phyloP scores from a whole-genome alignment of 768 basidiomycete genomes.

The Pholiota microspora region DNA sequence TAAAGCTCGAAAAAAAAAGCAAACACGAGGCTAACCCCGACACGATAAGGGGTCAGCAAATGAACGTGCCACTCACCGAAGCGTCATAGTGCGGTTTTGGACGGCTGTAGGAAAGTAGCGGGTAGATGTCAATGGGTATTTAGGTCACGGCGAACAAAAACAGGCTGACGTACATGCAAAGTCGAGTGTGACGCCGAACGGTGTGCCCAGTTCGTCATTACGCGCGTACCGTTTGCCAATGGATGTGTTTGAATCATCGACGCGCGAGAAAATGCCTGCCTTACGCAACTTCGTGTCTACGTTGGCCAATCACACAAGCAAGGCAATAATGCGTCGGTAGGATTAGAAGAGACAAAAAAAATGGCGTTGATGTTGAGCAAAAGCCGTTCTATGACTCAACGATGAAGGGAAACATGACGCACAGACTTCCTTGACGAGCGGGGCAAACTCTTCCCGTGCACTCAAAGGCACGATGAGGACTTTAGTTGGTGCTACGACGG shows the following conservation, averaged over 20 bases:
- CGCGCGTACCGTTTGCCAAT: slow-evolving; percentile 97
- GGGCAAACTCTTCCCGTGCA: slow-evolving; percentile 78
- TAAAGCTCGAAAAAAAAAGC: not conserved
- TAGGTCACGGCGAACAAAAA: not conserved
- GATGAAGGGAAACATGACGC: slow-evolving; percentile 35
- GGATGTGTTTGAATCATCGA: slow-evolving; percentile 92
- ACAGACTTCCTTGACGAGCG: slow-evolving; percentile 89
- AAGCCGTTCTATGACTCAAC: slow-evolving; percentile 6
- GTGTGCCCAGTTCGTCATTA: slow-evolving; percentile 98
- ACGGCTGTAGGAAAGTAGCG: slow-evolving; percentile 52
- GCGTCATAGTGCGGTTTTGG: slow-evolving; percentile 90
- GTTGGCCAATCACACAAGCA: not conserved
- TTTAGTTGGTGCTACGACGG: slow-evolving; percentile 92
- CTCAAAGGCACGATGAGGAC: slow-evolving; percentile 95
- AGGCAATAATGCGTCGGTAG: slow-evolving; percentile 2
- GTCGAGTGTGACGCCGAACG: slow-evolving; percentile 94
- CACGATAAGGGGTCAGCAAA: not conserved
- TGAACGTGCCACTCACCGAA: slow-evolving; percentile 58
- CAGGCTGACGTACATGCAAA: slow-evolving; percentile 66
- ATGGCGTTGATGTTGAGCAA: slow-evolving; percentile 13
- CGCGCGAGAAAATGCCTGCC: slow-evolving; percentile 87
- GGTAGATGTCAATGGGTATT: not conserved
- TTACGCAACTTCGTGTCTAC: slow-evolving; percentile 83
- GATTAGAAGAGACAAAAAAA: slow-evolving; percentile 2
- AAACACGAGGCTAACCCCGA: not conserved